A percentile compares a stretch with the other conserved stretches of the same genome.
phyloP scores from a whole-genome alignment of 805 yeast genomes.

The Candida vaughaniae region DNA sequence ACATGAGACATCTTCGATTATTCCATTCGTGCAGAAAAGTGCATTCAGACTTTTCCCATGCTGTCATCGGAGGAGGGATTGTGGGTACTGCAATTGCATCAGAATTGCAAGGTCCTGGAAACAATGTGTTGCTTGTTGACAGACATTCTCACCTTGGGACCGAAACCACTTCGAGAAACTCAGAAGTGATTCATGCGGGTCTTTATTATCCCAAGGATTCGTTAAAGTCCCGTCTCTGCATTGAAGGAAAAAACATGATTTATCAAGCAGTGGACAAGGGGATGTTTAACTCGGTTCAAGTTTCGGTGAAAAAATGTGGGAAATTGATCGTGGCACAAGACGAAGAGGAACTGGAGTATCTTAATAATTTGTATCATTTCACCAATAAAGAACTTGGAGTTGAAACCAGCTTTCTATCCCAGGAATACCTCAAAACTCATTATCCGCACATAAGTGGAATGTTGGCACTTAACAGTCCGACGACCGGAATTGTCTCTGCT shows the following conservation, averaged over 20 bases:
- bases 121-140: constrained; percentile 65
- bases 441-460: constrained; percentile 72
- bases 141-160: constrained; percentile 64
- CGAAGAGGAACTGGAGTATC: constrained; percentile 57
- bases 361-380: constrained; percentile 51
- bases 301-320: constrained; percentile 66
- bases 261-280: constrained; percentile 49
- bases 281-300: constrained; percentile 25
- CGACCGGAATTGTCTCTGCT: constrained; percentile 83
- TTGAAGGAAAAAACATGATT: constrained; percentile 69
- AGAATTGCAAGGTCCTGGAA: constrained; percentile 49
- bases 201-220: constrained; percentile 72
- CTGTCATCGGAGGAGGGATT: constrained; percentile 80
- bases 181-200: constrained; percentile 93
- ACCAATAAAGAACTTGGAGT: constrained; percentile 48
- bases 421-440: constrained; percentile 39
- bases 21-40: constrained; percentile 1
- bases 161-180: constrained; percentile 86
- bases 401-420: constrained; percentile 56
- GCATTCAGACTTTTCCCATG: constrained; percentile 58
- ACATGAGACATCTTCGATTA: no score
- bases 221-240: constrained; percentile 67
- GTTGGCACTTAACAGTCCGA: constrained; percentile 66
- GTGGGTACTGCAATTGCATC: constrained; percentile 84
- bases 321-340: constrained; percentile 87